Evolutionary conservation across 1,284 basidiomycete genomes (phyloP).

Genomic region (Sporisorium iseilematis-ciliati): DNA sequence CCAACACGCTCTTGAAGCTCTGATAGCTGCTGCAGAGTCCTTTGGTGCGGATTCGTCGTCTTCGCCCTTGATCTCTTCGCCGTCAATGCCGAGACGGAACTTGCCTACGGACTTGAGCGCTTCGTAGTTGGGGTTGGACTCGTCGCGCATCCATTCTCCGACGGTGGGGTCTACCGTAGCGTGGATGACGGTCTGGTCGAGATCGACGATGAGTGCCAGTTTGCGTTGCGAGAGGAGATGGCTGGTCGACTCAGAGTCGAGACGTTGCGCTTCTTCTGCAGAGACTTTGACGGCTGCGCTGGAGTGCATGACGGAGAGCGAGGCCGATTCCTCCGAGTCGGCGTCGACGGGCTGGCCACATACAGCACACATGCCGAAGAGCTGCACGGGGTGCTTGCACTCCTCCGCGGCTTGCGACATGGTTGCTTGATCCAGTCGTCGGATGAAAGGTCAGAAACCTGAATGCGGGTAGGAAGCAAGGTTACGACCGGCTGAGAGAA

Average conservation of each 20-base stretch:
- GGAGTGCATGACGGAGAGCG: constrained; percentile 64
- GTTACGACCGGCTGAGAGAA: constrained; percentile 24
- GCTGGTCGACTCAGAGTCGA: constrained; percentile 84
- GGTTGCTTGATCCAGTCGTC: neutral
- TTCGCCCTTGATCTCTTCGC: constrained; percentile 71
- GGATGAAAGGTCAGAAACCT: neutral
- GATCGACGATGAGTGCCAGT: constrained; percentile 94
- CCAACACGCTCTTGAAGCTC: constrained; percentile 77
- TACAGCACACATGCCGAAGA: constrained; percentile 89
- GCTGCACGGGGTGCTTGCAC: constrained; percentile 92
- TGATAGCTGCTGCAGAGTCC: constrained; percentile 16
- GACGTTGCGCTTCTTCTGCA: constrained; percentile 80
- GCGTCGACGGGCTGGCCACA: constrained; percentile 93
- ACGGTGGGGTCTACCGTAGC: constrained; percentile 98
- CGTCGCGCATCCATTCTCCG: constrained; percentile 93
- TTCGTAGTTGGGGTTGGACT: constrained; percentile 85
- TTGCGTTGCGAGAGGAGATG: constrained; percentile 82
- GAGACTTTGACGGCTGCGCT: constrained; percentile 64
- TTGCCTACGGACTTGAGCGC: constrained; percentile 85
- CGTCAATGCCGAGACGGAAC: constrained; percentile 86
- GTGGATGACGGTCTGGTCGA: constrained; percentile 98
- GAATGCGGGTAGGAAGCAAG: neutral
- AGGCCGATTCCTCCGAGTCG: constrained; percentile 34
- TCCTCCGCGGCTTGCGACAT: constrained; percentile 27
- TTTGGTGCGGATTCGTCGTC: constrained; percentile 32